Percentiles rank a stretch among this genome's conserved stretches.
Conservation (phyloP, 2,329 filamentous ascomycete species). For the Pseudogymnoascus sp. region DNA sequence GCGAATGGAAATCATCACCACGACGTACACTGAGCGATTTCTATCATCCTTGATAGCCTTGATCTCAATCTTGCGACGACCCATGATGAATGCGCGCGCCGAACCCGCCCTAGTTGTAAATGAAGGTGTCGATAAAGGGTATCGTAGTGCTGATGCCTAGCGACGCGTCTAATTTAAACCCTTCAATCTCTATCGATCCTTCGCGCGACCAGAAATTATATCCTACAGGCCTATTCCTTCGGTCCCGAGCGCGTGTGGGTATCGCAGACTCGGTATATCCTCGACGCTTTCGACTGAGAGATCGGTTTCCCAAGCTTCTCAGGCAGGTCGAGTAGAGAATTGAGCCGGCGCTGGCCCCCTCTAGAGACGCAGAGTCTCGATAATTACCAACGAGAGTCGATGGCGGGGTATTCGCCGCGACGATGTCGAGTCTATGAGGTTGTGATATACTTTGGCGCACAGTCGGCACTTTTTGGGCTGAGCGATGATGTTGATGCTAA, state of each 20-base stretch:
- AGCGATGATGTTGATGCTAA: slow-evolving; percentile 10
- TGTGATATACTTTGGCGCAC: slow-evolving; percentile 7
- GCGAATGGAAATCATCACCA: slow-evolving; percentile 10
- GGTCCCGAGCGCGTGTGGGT: not conserved
- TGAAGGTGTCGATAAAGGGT: not conserved
- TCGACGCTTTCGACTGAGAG: not conserved
- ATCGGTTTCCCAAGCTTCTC: slow-evolving; percentile 1
- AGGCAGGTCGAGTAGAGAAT: slow-evolving; percentile 5
- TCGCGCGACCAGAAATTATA: slow-evolving; percentile 2
- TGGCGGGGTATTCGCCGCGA: slow-evolving; percentile 4
- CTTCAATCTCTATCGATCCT: slow-evolving; percentile 7
- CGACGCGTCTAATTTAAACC: not conserved
- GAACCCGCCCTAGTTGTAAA: slow-evolving; percentile 12
- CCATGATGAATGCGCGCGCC: slow-evolving; percentile 55
- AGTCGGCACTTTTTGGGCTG: slow-evolving; percentile 1
- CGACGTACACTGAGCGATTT: slow-evolving; percentile 88
- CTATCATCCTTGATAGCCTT: slow-evolving; percentile 98
- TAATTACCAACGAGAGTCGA: slow-evolving; percentile 5
- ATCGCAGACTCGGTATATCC: slow-evolving; percentile 5
- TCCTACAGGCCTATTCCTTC: not conserved
- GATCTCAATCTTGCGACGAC: slow-evolving; percentile 98
- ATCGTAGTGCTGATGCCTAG: not conserved
- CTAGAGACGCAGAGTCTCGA: slow-evolving; percentile 1
- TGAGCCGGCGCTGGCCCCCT: slow-evolving; percentile 2
- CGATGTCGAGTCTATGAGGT: slow-evolving; percentile 1